A percentile compares a stretch with the other conserved stretches of the same genome.
Conservation (phyloP, 2,329 filamentous ascomycete genomes). For the Mollisia scopiformis region DNA sequence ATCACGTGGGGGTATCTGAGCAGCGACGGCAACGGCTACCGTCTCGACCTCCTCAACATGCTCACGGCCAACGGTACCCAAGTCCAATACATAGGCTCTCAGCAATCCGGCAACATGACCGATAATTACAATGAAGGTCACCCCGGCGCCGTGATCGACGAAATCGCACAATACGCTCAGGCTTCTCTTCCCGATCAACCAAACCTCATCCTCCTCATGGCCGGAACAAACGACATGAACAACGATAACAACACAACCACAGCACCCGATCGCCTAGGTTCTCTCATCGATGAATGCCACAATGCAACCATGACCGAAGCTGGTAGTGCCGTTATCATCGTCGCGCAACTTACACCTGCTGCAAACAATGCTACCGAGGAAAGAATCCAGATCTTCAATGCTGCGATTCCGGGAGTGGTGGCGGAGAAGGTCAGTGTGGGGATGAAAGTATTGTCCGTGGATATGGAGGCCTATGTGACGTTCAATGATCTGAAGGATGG, state of each 20-base stretch:
- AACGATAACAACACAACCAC: slow-evolving; percentile 24
- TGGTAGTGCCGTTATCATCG: slow-evolving; percentile 38
- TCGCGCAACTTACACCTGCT: slow-evolving; percentile 39
- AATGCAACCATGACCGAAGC: slow-evolving; percentile 27
- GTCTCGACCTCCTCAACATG: slow-evolving; percentile 31
- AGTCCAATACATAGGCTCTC: slow-evolving; percentile 37
- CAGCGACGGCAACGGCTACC: slow-evolving; percentile 43
- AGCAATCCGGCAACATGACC: slow-evolving; percentile 36
- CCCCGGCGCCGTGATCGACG: slow-evolving; percentile 35
- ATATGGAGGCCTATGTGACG: slow-evolving; percentile 18
- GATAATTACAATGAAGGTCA: slow-evolving; percentile 41
- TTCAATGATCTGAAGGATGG: slow-evolving; percentile 16
- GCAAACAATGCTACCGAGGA: background rate
- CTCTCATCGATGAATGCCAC: slow-evolving; percentile 38
- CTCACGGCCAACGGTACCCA: slow-evolving; percentile 28
- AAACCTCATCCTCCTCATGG: slow-evolving; percentile 39
- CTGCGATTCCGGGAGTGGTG: slow-evolving; percentile 17
- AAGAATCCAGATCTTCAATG: slow-evolving; percentile 15
- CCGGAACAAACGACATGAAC: slow-evolving; percentile 40
- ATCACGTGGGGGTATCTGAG: slow-evolving; percentile 40
- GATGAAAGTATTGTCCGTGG: slow-evolving; percentile 14
- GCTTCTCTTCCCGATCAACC: slow-evolving; percentile 27
- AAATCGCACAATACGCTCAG: slow-evolving; percentile 31
- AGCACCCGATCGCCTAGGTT: slow-evolving; percentile 39
- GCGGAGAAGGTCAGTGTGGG: background rate